These are phyloP conservation scores for Zygoascus ofunaensis DNA, from an alignment of 805 yeast genomes.

Conservation along the genomic window DNA sequence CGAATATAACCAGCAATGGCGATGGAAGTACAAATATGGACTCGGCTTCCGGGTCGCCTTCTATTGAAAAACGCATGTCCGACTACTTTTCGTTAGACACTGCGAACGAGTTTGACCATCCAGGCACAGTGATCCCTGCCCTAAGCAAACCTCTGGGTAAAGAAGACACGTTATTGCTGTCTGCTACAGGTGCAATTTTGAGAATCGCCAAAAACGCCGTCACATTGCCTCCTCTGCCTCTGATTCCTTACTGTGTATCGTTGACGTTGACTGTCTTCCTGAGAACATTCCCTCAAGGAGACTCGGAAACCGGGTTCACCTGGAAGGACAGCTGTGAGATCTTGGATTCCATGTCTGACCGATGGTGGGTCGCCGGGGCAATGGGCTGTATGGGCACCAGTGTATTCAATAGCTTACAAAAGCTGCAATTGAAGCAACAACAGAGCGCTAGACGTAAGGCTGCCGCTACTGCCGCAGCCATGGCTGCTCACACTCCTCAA, in stretches of 20 bases:
- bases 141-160: background rate
- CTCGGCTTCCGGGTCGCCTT: background rate
- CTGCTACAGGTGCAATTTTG: conserved; percentile 23
- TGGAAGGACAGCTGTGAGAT: conserved; percentile 25
- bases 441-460: background rate
- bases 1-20: background rate
- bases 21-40: background rate
- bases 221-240: conserved; percentile 26
- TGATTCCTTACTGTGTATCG: conserved; percentile 29
- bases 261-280: conserved; percentile 30
- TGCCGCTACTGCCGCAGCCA: background rate
- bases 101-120: background rate
- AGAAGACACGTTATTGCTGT: conserved; percentile 11
- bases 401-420: conserved; percentile 20
- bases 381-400: conserved; percentile 29
- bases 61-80: conserved; percentile 2
- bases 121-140: background rate
- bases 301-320: conserved; percentile 21
- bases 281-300: conserved; percentile 24
- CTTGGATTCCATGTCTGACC: conserved; percentile 22
- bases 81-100: conserved; percentile 4
- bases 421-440: conserved; percentile 5
- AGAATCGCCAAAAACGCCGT: conserved; percentile 19
- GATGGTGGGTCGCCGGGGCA: conserved; percentile 32
- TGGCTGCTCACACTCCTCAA: background rate